Evolutionary conservation across 2,329 filamentous ascomycete genomes (phyloP).

Genomic region (Calonectria hongkongensis): DNA sequence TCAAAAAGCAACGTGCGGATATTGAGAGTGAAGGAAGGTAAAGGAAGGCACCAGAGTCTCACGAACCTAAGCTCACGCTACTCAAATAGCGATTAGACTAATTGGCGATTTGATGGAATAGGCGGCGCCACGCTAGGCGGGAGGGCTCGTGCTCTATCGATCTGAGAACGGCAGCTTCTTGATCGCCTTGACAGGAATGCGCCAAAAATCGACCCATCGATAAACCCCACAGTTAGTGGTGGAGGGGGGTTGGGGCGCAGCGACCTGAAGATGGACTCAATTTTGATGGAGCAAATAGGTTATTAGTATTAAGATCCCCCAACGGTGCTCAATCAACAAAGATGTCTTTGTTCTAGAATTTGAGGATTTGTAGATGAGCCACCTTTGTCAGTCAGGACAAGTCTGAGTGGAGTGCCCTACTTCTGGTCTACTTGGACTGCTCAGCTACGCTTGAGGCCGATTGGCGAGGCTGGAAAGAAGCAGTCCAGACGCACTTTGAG

Average conservation of each 20-base stretch:
- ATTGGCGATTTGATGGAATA: not conserved
- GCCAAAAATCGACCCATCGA: conserved; percentile 40
- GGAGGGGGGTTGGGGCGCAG: conserved; percentile 22
- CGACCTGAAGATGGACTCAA: conserved; percentile 1
- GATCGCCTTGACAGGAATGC: conserved; percentile 45
- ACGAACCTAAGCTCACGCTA: conserved; percentile 14
- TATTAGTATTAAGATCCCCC: not conserved
- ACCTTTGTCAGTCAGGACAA: not conserved
- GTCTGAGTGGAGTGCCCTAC: too few species aligned
- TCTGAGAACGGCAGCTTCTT: conserved; percentile 30
- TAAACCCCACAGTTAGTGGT: conserved; percentile 17
- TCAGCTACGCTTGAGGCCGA: not conserved
- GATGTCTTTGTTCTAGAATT: not conserved
- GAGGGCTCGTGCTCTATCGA: conserved; percentile 41
- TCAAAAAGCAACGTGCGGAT: not conserved
- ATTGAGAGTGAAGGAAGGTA: not conserved
- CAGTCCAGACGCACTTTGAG: not conserved
- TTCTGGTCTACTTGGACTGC: not conserved
- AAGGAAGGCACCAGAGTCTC: not conserved
- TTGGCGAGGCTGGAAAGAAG: not conserved
- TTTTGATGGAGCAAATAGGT: not conserved
- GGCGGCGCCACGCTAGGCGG: conserved; percentile 39
- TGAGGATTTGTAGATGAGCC: not conserved
- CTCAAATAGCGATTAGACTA: conserved; percentile 23
- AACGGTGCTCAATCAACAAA: not conserved